These are phyloP conservation scores for Diversispora epigaea DNA, from an alignment of 192 early-diverging fungal species.

Conservation along the genomic window DNA sequence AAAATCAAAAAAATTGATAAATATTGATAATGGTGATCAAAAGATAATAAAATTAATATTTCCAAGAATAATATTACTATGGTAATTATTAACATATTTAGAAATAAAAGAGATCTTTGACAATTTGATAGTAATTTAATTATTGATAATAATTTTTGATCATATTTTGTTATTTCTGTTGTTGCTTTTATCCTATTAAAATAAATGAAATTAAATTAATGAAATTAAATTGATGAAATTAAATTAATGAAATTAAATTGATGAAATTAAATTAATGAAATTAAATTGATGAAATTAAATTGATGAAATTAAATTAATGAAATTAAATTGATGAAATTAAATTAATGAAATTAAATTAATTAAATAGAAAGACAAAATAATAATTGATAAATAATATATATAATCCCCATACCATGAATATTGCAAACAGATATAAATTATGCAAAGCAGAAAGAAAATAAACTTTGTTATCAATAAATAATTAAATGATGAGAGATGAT, in stretches of 20 bases:
- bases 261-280: no score
- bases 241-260: no score
- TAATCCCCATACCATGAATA: background rate
- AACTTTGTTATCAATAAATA: background rate
- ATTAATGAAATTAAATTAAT: background rate
- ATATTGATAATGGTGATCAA: background rate
- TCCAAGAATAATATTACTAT: background rate
- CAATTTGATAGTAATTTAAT: background rate
- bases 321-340: no score
- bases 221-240: no score
- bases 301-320: no score
- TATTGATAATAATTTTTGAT: background rate
- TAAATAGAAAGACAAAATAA: background rate
- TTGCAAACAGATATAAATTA: background rate
- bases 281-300: no score
- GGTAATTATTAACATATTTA: background rate
- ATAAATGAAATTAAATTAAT: background rate
- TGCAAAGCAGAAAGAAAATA: background rate
- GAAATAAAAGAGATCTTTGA: background rate
- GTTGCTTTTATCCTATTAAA: background rate
- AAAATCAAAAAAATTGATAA: background rate
- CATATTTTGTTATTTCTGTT: conserved; percentile 10
- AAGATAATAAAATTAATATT: background rate
- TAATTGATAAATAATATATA: background rate
- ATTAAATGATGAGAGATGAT: background rate